Base-by-base conservation (phyloP, 83 land plant genomes). In the Picea engelmannii region DNA sequence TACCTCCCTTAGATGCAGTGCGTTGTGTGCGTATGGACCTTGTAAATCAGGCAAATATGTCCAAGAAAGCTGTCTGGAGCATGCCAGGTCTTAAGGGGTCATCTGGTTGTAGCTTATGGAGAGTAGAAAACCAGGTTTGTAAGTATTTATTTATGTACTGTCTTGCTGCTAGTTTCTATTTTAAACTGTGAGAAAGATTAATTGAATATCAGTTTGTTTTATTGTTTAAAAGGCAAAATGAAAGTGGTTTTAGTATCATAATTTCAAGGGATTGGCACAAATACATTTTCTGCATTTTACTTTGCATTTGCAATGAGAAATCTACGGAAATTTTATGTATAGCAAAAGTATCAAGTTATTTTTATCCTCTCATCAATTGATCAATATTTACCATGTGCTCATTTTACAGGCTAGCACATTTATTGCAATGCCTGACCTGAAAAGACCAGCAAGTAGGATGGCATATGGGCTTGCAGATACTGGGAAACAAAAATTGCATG, bases 11-110 rank as follows among this genome's bases (percentile, higher is more conserved):
- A 47, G 93, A 91, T 71, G 80, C 76, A 17, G 74, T 98, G 84
- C 95, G 99, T 73, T 98, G 99, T 82, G 91, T 97, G 11, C 90
- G 99, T 20, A 85, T 93, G 82, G 99, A 96, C 88, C 92, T 94
- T 74, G 97, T 98, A 25, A 90, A 66, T 84, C 98, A 88, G 68
- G 89, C 91, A 40, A 92, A 88, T 81, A 86, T 98, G n/a, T 78
- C 86, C 66, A 94, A 88, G 76, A 79, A 76, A 52, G 92, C 99
- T 40, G 81, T 95, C 73, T 91, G 97, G 81, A 92, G 88, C 85
- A 87, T 92, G 71, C 71, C 90, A 18, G 91, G 85, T 67, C 85
- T 85, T 58, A 96, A 88, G 80, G 87, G 86, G 9, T 87, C 93
- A 71, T 82, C 86, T 42, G 84, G 90, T 81, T 98, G 99, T 95